Evolutionary conservation across 192 early-diverging fungal genomes (phyloP), one percentile per base, ranked within the genome.

Genomic region (Backusella circina): DNA sequence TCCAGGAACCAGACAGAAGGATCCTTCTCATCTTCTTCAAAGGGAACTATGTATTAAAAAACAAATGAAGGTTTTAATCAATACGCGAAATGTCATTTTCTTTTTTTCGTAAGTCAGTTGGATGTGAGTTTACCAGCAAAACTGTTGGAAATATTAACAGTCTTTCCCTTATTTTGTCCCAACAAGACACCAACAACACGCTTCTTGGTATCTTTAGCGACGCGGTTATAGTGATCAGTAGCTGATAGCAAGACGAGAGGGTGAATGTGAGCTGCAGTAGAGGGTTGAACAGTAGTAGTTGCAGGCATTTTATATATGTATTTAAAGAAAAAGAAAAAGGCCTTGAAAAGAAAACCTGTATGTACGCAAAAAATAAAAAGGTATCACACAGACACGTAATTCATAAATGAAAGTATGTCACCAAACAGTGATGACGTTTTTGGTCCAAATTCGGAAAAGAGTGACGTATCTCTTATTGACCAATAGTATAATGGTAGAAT

Each of bases 21-120:
- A 85, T 98, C 97, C 84, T 96, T 98, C 75, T 98, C 97, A 75
- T 99, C 98, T 83, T 99, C 98, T 85, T 99, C 98, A 80, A 99
- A 99, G 21, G 98, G 97, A 12, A 98, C 97, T 99, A 79, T 28
- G 10, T 23, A 38, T n/a, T n/a, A 35, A 66, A 51, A 28, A 28
- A n/a, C 0, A 47, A 41, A 16, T 10, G 32, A 44, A 50, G 28
- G 9, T 3, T n/a, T n/a, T n/a, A 44, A 23, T 70, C 7, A 30
- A 4, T 0, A 26, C 7, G 13, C 15, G 18, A 38, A 28, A 1
- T 28, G 9, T n/a, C 26, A 57, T 71, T 15, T 13, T 37, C 13
- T 32, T 30, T n/a, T 30, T 36, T 31, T 31, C 18, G 10, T 89
- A n/a, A n/a, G n/a, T n/a, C n/a, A n/a, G n/a, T n/a, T n/a, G n/a